phyloP scores from a whole-genome alignment of 2,329 filamentous ascomycete species.

The Chalara sp. region DNA sequence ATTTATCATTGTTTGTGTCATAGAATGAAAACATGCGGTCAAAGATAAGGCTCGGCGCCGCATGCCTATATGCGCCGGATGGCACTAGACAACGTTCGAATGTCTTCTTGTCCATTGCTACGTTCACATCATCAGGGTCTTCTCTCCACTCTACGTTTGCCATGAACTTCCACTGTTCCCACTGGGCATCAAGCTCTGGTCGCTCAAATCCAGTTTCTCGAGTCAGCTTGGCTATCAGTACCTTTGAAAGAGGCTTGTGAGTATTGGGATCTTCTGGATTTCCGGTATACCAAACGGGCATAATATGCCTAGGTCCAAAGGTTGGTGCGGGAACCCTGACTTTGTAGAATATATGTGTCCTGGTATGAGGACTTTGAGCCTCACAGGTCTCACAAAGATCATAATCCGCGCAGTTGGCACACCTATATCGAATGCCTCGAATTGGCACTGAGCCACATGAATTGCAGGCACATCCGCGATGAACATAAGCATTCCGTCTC shows the following conservation, averaged over 20 bases:
- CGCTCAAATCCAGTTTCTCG: conserved; percentile 74
- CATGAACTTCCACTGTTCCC: conserved; percentile 95
- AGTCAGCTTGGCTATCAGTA: conserved; percentile 61
- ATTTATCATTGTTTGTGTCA: conserved; percentile 79
- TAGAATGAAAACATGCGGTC: conserved; percentile 97
- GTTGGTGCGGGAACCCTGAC: conserved; percentile 84
- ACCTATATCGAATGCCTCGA: conserved; percentile 85
- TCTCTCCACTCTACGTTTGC: conserved; percentile 78
- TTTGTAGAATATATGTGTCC: conserved; percentile 96
- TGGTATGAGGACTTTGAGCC: conserved; percentile 64
- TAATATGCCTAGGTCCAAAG: conserved; percentile 72
- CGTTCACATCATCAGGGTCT: conserved; percentile 68
- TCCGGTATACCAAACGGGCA: conserved; percentile 82
- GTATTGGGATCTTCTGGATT: conserved; percentile 61
- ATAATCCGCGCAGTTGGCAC: conserved; percentile 92
- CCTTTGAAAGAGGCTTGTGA: conserved; percentile 57
- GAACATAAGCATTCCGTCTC: conserved; percentile 79
- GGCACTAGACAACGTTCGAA: conserved; percentile 89
- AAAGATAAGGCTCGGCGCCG: conserved; percentile 82
- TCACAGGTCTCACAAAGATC: conserved; percentile 95
- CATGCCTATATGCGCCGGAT: conserved; percentile 70
- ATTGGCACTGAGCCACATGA: conserved; percentile 84
- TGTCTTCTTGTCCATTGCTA: conserved; percentile 86
- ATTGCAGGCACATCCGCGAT: conserved; percentile 89
- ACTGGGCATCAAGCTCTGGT: conserved; percentile 84